Conservation (phyloP, 2,329 filamentous ascomycete species). For the Aspergillus hiratsukae region DNA sequence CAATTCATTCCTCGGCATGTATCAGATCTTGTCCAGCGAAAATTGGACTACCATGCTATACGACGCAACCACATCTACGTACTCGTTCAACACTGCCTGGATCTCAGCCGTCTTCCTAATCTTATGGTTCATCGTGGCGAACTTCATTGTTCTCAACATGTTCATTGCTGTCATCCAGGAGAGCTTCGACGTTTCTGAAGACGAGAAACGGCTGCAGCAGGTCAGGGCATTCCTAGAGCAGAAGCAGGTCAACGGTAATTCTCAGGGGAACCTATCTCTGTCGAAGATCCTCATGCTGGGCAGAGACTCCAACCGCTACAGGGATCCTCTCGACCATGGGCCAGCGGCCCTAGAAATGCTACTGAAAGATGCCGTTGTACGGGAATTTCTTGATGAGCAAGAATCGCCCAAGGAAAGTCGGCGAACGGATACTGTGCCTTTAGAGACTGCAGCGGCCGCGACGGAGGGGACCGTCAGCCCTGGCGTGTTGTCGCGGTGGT, state of each 20-base stretch:
- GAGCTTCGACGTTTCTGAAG: constrained; percentile 97
- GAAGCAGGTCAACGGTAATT: constrained; percentile 71
- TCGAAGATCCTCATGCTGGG: constrained; percentile 60
- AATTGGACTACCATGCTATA: constrained; percentile 92
- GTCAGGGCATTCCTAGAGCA: constrained; percentile 91
- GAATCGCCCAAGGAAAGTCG: constrained; percentile 31
- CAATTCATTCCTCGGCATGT: constrained; percentile 97
- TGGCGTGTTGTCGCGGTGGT: constrained; percentile 57
- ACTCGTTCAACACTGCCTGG: constrained; percentile 70
- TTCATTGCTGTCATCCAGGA: constrained; percentile 99
- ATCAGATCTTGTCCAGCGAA: constrained; percentile 91
- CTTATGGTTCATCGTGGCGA: constrained; percentile 91
- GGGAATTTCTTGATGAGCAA: constrained; percentile 84
- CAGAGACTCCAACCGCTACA: constrained; percentile 57
- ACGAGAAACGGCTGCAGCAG: constrained; percentile 94
- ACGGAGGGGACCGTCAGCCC: constrained; percentile 47
- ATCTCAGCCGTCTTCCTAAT: constrained; percentile 88
- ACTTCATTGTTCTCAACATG: constrained; percentile 98
- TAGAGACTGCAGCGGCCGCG: constrained; percentile 19
- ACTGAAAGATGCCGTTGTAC: constrained; percentile 90
- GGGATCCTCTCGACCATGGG: constrained; percentile 86
- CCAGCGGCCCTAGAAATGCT: constrained; percentile 93
- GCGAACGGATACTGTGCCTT: constrained; percentile 26
- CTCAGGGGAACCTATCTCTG: constrained; percentile 62
- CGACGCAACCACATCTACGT: constrained; percentile 67